Conservation (phyloP, 2,329 filamentous ascomycete genomes). For the Fusarium heterosporum region DNA sequence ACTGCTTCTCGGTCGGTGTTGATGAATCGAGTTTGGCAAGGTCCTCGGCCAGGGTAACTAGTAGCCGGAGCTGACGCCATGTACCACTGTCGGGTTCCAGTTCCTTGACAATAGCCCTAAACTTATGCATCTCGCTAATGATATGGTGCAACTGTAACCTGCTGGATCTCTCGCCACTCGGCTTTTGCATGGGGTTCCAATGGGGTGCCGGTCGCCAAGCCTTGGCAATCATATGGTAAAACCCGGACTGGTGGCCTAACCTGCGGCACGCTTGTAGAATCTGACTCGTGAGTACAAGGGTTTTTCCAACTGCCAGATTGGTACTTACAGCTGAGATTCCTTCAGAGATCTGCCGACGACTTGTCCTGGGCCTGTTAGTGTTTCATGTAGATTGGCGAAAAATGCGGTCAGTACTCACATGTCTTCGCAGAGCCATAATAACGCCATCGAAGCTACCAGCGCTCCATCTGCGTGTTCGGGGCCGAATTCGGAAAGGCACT, state of each 20-base stretch:
- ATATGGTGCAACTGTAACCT: conserved; percentile 6
- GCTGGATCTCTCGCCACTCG: not conserved
- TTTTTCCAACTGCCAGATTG: accelerated
- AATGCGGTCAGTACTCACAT: conserved; percentile 1
- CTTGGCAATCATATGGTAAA: conserved; percentile 19
- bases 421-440: conserved; percentile 30
- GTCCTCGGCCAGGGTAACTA: conserved; percentile 20
- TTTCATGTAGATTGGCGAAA: not conserved
- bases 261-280: conserved; percentile 19
- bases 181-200: not conserved
- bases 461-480: conserved; percentile 23
- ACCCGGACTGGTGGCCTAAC: conserved; percentile 8
- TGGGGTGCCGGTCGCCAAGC: conserved; percentile 15
- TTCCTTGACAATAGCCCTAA: conserved; percentile 3
- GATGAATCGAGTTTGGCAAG: conserved; percentile 14
- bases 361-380: conserved; percentile 13
- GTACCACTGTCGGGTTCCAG: conserved; percentile 12
- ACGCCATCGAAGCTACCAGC: conserved; percentile 25
- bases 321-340: conserved; percentile 20
- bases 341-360: conserved; percentile 21
- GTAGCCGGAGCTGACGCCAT: conserved; percentile 7
- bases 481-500: conserved; percentile 16
- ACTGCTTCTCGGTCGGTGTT: conserved; percentile 8
- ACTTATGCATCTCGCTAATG: conserved; percentile 26
- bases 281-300: not conserved